phyloP scores from a whole-genome alignment of 371 early-diverging fungal species.

The Apophysomyces sp. region DNA sequence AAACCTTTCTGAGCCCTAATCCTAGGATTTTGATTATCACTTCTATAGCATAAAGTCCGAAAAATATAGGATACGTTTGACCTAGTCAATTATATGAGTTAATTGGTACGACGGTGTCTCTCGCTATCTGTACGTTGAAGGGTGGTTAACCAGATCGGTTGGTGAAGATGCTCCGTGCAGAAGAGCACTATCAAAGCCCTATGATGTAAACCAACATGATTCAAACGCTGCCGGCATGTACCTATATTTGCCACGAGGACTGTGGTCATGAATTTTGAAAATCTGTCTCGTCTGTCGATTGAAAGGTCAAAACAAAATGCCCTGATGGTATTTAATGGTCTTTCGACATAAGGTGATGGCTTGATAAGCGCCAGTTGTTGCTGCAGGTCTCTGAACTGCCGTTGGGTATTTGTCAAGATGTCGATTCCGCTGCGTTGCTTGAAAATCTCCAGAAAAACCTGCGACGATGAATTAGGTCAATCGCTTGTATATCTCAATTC shows the following conservation, averaged over 20 bases:
- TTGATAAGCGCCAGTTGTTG: conserved; percentile 46
- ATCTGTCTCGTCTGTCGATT: conserved; percentile 42
- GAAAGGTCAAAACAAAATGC: conserved; percentile 49
- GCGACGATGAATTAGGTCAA: not conserved
- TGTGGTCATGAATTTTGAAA: conserved; percentile 35
- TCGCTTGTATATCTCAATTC: not conserved
- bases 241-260: conserved; percentile 35
- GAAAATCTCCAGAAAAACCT: conserved; percentile 53
- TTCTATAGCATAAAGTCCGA: conserved; percentile 43
- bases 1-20: conserved; percentile 45
- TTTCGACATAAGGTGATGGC: conserved; percentile 36
- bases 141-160: conserved; percentile 27
- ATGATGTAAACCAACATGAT: not conserved
- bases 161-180: conserved; percentile 37
- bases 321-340: conserved; percentile 33
- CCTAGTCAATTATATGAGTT: conserved; percentile 11
- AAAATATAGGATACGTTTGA: conserved; percentile 24
- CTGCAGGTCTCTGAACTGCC: conserved; percentile 53
- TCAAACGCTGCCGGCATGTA: not conserved
- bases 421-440: conserved; percentile 53
- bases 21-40: conserved; percentile 43
- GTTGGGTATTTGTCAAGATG: conserved; percentile 47
- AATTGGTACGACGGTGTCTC: not conserved
- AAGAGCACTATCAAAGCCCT: conserved; percentile 19
- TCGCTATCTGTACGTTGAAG: conserved; percentile 37